Conservation (phyloP, 768 basidiomycete genomes). For the Leccinum obscurum region DNA sequence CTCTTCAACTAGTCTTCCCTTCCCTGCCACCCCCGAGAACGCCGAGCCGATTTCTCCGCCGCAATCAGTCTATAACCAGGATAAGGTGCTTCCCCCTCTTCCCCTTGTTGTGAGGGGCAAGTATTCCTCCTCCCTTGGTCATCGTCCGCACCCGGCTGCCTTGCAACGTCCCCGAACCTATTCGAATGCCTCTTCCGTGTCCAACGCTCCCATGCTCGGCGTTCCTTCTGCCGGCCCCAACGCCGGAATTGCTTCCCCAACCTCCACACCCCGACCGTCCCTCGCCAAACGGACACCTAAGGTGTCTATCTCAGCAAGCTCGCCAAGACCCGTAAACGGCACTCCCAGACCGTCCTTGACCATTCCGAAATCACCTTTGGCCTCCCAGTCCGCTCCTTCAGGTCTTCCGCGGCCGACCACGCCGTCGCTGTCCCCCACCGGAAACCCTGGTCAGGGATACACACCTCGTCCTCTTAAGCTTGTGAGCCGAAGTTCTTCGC, state of each 20-base stretch:
- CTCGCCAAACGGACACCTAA: slow-evolving; percentile 10
- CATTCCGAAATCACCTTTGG: slow-evolving; percentile 27
- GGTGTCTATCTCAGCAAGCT: slow-evolving; percentile 7
- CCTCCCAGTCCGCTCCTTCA: slow-evolving; percentile 13
- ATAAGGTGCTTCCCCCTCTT: slow-evolving; percentile 36
- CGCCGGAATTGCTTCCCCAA: slow-evolving; percentile 13
- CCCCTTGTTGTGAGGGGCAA: slow-evolving; percentile 19
- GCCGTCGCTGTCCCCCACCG: slow-evolving; percentile 9
- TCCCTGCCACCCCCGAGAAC: slow-evolving; percentile 31
- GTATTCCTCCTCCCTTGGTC: slow-evolving; percentile 20
- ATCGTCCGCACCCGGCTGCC: slow-evolving; percentile 7
- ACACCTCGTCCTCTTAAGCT: slow-evolving; percentile 30
- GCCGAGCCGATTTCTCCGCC: slow-evolving; percentile 17
- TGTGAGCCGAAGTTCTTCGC: slow-evolving; percentile 19
- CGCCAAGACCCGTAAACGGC: slow-evolving; percentile 17
- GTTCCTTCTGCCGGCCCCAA: slow-evolving; percentile 8
- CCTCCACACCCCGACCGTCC: slow-evolving; percentile 14
- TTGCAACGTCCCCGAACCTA: slow-evolving; percentile 36
- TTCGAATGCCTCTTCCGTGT: slow-evolving; percentile 31
- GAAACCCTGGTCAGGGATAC: slow-evolving; percentile 15
- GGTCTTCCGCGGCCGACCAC: slow-evolving; percentile 24
- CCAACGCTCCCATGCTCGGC: slow-evolving; percentile 19
- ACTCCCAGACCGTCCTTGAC: slow-evolving; percentile 27
- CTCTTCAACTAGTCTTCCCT: slow-evolving; percentile 31
- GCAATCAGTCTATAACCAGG: slow-evolving; percentile 18